phyloP scores from a whole-genome alignment of 139 green algal species.

The Coelastrella sp. region DNA sequence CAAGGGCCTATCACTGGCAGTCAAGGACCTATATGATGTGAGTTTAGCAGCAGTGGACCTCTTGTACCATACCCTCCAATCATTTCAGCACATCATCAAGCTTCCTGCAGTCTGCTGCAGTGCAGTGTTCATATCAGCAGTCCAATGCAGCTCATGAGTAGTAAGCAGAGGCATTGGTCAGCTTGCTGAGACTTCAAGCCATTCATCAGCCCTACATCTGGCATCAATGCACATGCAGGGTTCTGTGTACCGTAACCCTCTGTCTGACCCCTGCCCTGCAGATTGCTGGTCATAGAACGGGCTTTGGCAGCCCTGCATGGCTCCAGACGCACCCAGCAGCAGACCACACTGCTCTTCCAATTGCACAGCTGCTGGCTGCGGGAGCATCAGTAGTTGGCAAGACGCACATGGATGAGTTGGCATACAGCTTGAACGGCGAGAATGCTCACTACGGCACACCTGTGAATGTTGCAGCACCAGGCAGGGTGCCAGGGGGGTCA shows the following conservation, averaged over 20 bases:
- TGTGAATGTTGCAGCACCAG: slow-evolving; percentile 84
- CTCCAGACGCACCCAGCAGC: slow-evolving; percentile 71
- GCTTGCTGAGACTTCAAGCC: too few species aligned
- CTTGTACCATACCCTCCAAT: too few species aligned
- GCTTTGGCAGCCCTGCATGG: slow-evolving; percentile 88
- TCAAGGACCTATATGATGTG: slow-evolving; percentile 77
- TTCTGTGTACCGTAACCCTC: neutral
- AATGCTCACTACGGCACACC: slow-evolving; percentile 94
- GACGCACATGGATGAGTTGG: slow-evolving; percentile 96
- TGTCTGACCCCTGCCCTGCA: neutral
- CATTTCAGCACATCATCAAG: too few species aligned
- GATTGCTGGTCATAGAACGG: slow-evolving; percentile 73
- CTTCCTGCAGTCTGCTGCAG: too few species aligned
- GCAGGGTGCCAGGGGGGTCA: slow-evolving; percentile 90
- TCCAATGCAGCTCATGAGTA: too few species aligned
- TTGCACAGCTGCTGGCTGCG: slow-evolving; percentile 80
- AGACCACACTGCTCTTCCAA: slow-evolving; percentile 63
- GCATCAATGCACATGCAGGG: neutral
- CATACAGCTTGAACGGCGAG: slow-evolving; percentile 79
- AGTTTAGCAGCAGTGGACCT: neutral
- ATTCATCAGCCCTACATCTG: neutral
- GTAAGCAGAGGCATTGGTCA: too few species aligned
- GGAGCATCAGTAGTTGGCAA: slow-evolving; percentile 77
- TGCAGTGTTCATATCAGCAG: too few species aligned
- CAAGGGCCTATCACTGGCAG: slow-evolving; percentile 59